Base-by-base conservation (phyloP, 148 eudicot species). In the Suaeda aralocaspica region DNA sequence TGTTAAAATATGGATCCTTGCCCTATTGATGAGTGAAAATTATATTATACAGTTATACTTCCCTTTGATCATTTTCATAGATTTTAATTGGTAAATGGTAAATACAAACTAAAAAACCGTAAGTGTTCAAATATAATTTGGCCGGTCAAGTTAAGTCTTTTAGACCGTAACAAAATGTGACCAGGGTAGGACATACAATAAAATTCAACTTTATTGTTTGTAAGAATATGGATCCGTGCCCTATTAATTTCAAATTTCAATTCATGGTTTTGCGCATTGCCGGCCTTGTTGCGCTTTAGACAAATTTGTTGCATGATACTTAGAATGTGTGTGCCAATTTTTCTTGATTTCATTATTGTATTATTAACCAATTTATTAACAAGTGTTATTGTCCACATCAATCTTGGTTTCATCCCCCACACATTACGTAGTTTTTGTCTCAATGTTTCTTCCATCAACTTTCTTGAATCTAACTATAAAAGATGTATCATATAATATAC, bases 261-360 rank as follows among this genome's bases (percentile, higher is more conserved):
- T 18, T 36, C 41, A n/a, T 64, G 53, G 61, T 39, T 52, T 72
- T 64, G 6, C 28, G 68, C 51, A 55, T 22, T 39, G 44, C 44
- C 63, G 63, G 63, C 34, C 25, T 31, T 13, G 13, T 59, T 44
- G 56, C 29, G 33, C 7, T 64, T 66, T 29, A 7, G 25, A 55
- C 77, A 58, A 42, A 29, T 29, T 73, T 39, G 24, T 56, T 24
- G 57, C 46, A 22, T 8, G 33, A 19, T 39, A 56, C 51, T 16
- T 19, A 48, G 77, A 74, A 74, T 74, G 71, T 74, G 77, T 66
- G 77, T 41, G 28, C 77, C 53, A 30, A 0, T 22, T 42, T 68
- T 68, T 33, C 25, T 33, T 28, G 6, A 25, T 14, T 39, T 63
- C 52, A 18, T 26, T 11, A 48, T 73, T 44, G 55, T 18, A 42